phyloP scores from a whole-genome alignment of 495 filamentous ascomycete genomes.

The Podospora fimiseda region DNA sequence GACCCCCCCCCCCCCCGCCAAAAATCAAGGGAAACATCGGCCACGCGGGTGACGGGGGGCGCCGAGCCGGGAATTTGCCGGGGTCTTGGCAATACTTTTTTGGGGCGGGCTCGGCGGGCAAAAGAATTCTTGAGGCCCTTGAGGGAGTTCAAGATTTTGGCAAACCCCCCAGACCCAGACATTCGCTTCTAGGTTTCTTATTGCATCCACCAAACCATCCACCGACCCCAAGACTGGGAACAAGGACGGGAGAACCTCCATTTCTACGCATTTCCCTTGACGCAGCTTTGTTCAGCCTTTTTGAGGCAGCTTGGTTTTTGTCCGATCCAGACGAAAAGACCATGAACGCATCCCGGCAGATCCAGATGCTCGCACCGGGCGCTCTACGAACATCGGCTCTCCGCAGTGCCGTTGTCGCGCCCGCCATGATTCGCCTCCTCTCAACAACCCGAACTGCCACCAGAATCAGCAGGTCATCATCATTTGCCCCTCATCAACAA shows the following conservation, averaged over 20 bases:
- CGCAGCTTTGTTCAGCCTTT: not conserved
- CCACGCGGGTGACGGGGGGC: not conserved
- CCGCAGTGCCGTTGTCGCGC: slow-evolving; percentile 33
- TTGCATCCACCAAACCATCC: slow-evolving; percentile 1
- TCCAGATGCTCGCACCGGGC: slow-evolving; percentile 33
- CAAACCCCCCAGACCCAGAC: not conserved
- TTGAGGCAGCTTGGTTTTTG: slow-evolving; percentile 1
- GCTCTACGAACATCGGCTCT: slow-evolving; percentile 33
- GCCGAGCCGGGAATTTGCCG: slow-evolving; percentile 22
- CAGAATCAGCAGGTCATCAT: slow-evolving; percentile 16
- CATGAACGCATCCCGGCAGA: slow-evolving; percentile 45
- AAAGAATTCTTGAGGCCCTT: too few relatives aligned
- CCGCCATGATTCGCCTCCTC: slow-evolving; percentile 54
- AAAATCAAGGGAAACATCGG: too few relatives aligned
- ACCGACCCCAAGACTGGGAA: slow-evolving; percentile 1
- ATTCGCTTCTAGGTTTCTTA: slow-evolving; percentile 1
- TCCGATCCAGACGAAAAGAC: slow-evolving; percentile 11
- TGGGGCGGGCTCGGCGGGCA: slow-evolving; percentile 8
- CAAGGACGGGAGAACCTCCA: not conserved
- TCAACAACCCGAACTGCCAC: slow-evolving; percentile 29
- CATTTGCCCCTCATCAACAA: slow-evolving; percentile 23
- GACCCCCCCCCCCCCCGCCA: too few relatives aligned
- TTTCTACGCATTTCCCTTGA: slow-evolving; percentile 12
- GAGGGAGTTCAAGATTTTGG: slow-evolving; percentile 13
- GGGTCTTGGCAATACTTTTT: slow-evolving; percentile 16